Conservation (phyloP, 106 monocot genomes). For the Posidonia australis region DNA sequence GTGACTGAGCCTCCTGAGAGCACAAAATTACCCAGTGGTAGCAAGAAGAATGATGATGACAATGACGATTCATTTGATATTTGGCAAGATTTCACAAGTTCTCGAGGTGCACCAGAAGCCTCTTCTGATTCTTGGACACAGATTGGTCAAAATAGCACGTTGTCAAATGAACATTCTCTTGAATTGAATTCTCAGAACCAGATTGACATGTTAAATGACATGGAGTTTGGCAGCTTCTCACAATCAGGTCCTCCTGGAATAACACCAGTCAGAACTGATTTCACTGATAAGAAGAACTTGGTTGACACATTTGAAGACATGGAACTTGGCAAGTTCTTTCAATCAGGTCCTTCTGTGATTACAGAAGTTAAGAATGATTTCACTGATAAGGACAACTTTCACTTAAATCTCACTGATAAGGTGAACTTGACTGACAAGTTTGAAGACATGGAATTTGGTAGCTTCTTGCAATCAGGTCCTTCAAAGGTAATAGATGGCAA, state of each 20-base stretch:
- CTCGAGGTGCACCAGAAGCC: constrained; percentile 10
- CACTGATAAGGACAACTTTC: constrained; percentile 2
- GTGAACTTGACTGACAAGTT: neutral
- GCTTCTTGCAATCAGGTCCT: constrained; percentile 17
- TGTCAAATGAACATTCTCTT: constrained; percentile 9
- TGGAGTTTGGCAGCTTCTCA: constrained; percentile 12
- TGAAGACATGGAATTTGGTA: constrained; percentile 31
- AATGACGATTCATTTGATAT: constrained; percentile 36
- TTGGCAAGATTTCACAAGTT: constrained; percentile 38
- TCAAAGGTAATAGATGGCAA: constrained; percentile 3
- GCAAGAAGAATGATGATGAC: constrained; percentile 5
- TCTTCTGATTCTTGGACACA: constrained; percentile 10
- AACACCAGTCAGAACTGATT: neutral
- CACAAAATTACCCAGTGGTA: neutral
- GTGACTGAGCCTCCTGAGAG: neutral
- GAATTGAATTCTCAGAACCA: constrained; percentile 8
- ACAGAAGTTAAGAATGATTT: constrained; percentile 11
- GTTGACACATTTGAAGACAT: constrained; percentile 8
- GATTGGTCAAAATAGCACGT: neutral
- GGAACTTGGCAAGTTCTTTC: constrained; percentile 31
- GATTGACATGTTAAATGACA: neutral
- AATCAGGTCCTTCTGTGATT: constrained; percentile 11
- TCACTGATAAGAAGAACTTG: neutral
- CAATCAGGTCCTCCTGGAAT: constrained; percentile 13
- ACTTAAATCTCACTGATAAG: neutral